A percentile compares a stretch with the other conserved stretches of the same genome.
phyloP scores from a whole-genome alignment of 139 green algal species.

The Micractinium sp. region DNA sequence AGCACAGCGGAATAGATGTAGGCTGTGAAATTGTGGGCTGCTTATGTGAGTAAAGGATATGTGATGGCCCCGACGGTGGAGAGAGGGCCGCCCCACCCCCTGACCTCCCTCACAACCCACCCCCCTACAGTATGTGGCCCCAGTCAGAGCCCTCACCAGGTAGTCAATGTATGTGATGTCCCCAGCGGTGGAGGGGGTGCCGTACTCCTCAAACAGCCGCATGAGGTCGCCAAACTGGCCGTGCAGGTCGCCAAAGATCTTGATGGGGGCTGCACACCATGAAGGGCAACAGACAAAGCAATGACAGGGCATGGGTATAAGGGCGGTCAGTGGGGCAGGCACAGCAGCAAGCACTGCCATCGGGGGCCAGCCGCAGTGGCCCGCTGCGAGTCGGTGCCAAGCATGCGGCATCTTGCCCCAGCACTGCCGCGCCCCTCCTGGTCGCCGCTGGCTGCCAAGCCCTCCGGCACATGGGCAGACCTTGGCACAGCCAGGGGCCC shows the following conservation, averaged over 20 bases:
- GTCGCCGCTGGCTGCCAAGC: too few species aligned
- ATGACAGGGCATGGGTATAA: background rate
- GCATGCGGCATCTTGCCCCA: background rate
- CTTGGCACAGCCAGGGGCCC: too few species aligned
- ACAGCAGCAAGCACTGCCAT: too few species aligned
- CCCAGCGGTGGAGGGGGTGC: constrained; percentile 91
- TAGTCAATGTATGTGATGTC: constrained; percentile 99
- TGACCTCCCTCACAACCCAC: too few species aligned
- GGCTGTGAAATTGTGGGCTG: too few species aligned
- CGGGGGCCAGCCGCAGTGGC: background rate
- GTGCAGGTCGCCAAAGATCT: constrained; percentile 99
- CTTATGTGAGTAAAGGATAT: too few species aligned
- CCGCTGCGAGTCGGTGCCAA: background rate
- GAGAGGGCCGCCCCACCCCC: too few species aligned
- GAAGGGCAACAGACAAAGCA: background rate
- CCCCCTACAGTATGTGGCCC: too few species aligned
- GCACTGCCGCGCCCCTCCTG: too few species aligned
- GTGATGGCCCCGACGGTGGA: background rate
- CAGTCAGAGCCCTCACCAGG: constrained; percentile 65
- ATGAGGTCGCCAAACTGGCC: constrained; percentile 99
- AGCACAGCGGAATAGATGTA: background rate
- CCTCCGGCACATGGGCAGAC: too few species aligned
- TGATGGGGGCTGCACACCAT: constrained; percentile 84
- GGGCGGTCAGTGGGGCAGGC: too few species aligned
- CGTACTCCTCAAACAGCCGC: constrained; percentile 99